Evolutionary conservation across 139 green algal genomes (phyloP).

Genomic region (Yamagishiella unicocca): DNA sequence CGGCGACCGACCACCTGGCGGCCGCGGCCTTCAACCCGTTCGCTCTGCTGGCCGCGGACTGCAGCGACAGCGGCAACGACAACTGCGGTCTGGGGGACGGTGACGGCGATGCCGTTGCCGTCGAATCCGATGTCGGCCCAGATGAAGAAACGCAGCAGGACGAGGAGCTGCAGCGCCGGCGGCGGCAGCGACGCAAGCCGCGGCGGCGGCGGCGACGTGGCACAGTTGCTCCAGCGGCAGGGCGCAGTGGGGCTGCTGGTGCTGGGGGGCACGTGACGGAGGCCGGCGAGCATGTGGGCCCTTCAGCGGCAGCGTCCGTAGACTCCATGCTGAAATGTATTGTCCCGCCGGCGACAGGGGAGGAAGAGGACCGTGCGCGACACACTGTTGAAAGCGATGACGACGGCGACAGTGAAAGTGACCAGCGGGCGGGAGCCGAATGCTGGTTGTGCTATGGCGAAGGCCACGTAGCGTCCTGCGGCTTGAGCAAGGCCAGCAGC

Average conservation of each 20-base stretch:
- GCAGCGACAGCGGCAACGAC: background rate
- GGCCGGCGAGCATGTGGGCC: no score
- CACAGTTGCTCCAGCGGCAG: no score
- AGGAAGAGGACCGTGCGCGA: no score
- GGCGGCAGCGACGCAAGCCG: background rate
- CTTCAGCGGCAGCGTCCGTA: no score
- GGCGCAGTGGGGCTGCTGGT: no score
- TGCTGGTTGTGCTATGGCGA: constrained; percentile 39
- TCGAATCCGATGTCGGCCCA: background rate
- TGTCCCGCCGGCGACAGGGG: no score
- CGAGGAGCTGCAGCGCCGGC: background rate
- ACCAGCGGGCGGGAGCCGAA: background rate
- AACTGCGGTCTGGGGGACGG: background rate
- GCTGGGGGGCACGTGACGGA: no score
- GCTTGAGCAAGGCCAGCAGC: background rate
- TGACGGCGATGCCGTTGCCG: background rate
- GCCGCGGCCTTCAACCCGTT: constrained; percentile 1
- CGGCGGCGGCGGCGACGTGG: no score
- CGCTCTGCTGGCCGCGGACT: background rate
- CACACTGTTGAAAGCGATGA: background rate
- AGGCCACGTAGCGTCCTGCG: background rate
- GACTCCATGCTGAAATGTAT: no score
- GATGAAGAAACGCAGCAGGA: background rate
- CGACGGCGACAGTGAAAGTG: background rate
- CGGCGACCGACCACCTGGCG: no score